Percentiles rank a stretch among this genome's conserved stretches.
phyloP scores from a whole-genome alignment of 768 basidiomycete genomes.

The Kwoniella sp. region DNA sequence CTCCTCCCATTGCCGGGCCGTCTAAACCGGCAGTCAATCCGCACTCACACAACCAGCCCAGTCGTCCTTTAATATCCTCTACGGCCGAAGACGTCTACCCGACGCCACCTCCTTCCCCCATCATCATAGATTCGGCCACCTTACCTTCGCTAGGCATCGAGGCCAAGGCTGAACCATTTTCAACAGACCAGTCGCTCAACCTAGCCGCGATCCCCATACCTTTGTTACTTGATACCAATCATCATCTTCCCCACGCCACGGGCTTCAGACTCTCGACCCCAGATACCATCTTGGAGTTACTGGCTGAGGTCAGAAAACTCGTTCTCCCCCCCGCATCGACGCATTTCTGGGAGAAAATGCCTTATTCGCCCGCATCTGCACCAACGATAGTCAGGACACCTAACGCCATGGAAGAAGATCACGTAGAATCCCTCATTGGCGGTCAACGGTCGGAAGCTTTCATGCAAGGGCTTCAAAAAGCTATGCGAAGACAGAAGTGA shows the following conservation, averaged over 20 bases:
- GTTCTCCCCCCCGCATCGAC: neutral
- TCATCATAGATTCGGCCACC: constrained; percentile 14
- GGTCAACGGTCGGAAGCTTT: constrained; percentile 2
- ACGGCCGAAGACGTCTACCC: constrained; percentile 25
- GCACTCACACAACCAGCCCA: constrained; percentile 5
- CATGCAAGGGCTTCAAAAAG: constrained; percentile 22
- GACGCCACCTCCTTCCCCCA: constrained; percentile 35
- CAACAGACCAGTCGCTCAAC: neutral
- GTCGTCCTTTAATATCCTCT: neutral
- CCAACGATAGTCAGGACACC: constrained; percentile 14
- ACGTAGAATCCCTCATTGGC: constrained; percentile 34
- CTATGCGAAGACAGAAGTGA: constrained; percentile 23
- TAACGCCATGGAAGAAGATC: constrained; percentile 36
- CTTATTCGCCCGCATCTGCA: constrained; percentile 26
- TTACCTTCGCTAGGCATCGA: neutral
- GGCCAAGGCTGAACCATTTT: neutral
- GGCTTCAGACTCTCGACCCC: constrained; percentile 23
- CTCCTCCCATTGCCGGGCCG: neutral
- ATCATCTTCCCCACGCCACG: constrained; percentile 31
- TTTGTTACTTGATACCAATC: constrained; percentile 21
- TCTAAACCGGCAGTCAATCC: neutral
- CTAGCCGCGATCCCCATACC: constrained; percentile 15
- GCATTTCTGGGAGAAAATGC: constrained; percentile 41
- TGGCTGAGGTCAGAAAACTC: constrained; percentile 32
- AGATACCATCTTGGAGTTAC: constrained; percentile 18